Evolutionary conservation across 2,329 filamentous ascomycete species (phyloP), one percentile per base, ranked within the genome.

Genomic region (Byssoonygena ceratinophila): DNA sequence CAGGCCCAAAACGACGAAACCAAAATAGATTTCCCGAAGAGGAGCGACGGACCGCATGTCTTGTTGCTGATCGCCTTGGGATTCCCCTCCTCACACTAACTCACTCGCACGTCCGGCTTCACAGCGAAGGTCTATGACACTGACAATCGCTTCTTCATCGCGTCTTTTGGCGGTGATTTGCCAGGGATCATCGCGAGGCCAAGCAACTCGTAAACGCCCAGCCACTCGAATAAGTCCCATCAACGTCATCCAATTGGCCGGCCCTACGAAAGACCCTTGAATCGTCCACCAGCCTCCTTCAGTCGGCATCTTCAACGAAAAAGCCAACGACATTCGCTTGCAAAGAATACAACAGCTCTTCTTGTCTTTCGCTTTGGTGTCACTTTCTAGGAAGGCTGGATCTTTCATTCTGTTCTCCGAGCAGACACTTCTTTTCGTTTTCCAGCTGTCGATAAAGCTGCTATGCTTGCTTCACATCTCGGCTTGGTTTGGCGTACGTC

Each of bases 401-500:
- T 31, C 39, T 37, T n/a, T 45, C 31, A 18, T 44, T 22, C 31
- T 37, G 40, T 27, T 51, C 40, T 4, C 4, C 7, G 25, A 34
- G 9, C 14, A 44, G n/a, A 29, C 40, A 6, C 22, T 29, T 20
- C 16, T 8, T 37, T 44, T 6, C n/a, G 7, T 37, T 45, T 5
- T 51, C 7, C 6, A 27, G 16, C 36, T 40, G 46, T 14, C 32
- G 16, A 16, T 23, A 16, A 44, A n/a, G n/a, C n/a, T n/a, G 37
- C 31, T 22, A 51, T 45, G 49, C 49, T 44, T 51, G 49, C 31
- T 36, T 45, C 31, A 36, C 39, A 45, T 37, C 27, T 20, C 41
- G 31, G 27, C 39, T 51, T 41, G 23, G 37, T 49, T 45, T 37
- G 40, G 27, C 49, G 39, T 51, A 45, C 49, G 49, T 51, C 49